A percentile compares a stretch with the other conserved stretches of the same genome.
These are phyloP conservation scores for Spiraea crenata DNA, from an alignment of 331 rosid genomes.

Conservation along the genomic window DNA sequence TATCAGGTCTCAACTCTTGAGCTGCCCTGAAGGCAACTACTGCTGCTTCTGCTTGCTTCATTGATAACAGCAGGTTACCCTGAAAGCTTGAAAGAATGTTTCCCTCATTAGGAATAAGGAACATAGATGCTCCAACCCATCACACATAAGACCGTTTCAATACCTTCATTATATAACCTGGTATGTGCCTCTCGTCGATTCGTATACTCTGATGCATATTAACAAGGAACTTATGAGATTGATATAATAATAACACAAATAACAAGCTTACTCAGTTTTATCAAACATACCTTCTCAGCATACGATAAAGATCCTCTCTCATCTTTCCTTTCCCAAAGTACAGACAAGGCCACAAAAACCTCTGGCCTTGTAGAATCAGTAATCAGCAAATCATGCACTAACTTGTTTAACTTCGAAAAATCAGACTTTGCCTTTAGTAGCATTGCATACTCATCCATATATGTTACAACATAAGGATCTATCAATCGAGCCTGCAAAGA, in stretches of 20 bases:
- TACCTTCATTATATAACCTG: conserved; percentile 61
- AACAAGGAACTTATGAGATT: conserved; percentile 17
- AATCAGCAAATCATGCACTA: conserved; percentile 82
- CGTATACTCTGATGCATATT: conserved; percentile 45
- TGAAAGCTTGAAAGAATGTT: conserved; percentile 29
- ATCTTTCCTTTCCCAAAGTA: conserved; percentile 92
- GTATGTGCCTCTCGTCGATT: conserved; percentile 45
- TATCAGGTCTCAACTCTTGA: conserved; percentile 97
- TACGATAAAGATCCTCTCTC: conserved; percentile 88
- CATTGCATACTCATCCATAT: conserved; percentile 99
- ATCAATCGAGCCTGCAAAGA: conserved; percentile 76
- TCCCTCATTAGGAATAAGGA: conserved; percentile 10
- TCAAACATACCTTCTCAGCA: conserved; percentile 77
- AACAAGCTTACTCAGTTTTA: conserved; percentile 12
- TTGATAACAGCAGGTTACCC: conserved; percentile 77
- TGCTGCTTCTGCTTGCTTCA: conserved; percentile 86
- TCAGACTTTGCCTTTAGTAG: conserved; percentile 89
- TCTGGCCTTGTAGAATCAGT: conserved; percentile 94
- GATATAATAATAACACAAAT: conserved; percentile 20
- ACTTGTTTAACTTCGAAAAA: conserved; percentile 76
- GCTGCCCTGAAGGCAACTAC: conserved; percentile 87
- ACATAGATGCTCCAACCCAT: not conserved
- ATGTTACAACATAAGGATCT: conserved; percentile 84
- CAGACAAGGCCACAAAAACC: conserved; percentile 92
- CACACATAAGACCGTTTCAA: not conserved